Conservation (phyloP, 148 eudicot genomes). For the Simmondsia chinensis region DNA sequence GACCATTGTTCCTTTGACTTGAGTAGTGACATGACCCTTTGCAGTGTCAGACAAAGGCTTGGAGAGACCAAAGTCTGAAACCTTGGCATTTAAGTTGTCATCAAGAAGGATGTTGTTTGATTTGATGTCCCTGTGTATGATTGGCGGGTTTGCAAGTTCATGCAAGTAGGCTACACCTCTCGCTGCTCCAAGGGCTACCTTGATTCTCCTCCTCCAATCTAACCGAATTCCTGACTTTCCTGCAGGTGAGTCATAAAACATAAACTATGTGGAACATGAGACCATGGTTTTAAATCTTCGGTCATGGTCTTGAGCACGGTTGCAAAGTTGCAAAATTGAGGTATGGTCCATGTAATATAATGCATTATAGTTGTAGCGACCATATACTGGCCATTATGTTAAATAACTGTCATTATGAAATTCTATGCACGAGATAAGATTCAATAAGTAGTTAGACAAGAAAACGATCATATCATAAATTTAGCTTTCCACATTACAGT, state of each 20-base stretch:
- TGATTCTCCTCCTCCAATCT: conserved; percentile 81
- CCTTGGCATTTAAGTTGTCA: conserved; percentile 73
- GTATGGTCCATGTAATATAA: too few species aligned
- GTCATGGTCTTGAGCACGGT: too few species aligned
- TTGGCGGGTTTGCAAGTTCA: conserved; percentile 84
- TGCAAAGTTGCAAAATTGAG: too few species aligned
- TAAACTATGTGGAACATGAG: too few species aligned
- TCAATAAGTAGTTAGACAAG: too few species aligned
- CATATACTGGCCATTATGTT: too few species aligned
- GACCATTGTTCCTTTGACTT: conserved; percentile 92
- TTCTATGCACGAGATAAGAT: too few species aligned
- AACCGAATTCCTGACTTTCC: conserved; percentile 73
- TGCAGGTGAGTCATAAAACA: conserved; percentile 17
- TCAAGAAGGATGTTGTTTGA: conserved; percentile 78
- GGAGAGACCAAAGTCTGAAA: conserved; percentile 86
- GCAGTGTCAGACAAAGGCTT: conserved; percentile 58
- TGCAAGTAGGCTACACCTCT: conserved; percentile 87
- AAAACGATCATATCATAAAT: too few species aligned
- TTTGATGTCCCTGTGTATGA: conserved; percentile 84
- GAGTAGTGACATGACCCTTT: conserved; percentile 75
- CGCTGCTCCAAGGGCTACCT: conserved; percentile 74
- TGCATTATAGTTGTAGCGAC: too few species aligned
- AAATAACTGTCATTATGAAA: too few species aligned
- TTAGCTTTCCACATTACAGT: too few species aligned
- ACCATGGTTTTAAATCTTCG: too few species aligned